These are phyloP conservation scores for Nakazawaea ishiwadae DNA, from an alignment of 805 yeast genomes.

Conservation along the genomic window DNA sequence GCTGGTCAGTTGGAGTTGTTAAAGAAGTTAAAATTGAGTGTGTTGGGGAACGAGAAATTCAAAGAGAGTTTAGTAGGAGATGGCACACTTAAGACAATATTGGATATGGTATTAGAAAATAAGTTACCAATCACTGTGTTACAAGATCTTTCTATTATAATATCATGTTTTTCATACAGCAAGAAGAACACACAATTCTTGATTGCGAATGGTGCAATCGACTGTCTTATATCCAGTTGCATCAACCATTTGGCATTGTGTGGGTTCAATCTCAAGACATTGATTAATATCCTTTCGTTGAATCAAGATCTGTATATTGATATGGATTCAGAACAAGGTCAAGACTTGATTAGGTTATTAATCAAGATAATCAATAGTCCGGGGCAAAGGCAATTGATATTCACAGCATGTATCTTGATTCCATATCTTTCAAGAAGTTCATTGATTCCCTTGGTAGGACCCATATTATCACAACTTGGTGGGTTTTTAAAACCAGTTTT, in stretches of 20 bases:
- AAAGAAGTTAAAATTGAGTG: constrained; percentile 15
- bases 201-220: constrained; percentile 12
- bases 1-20: constrained; percentile 3
- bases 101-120: constrained; percentile 14
- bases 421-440: constrained; percentile 19
- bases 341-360: constrained; percentile 12
- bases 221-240: constrained; percentile 18
- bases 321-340: constrained; percentile 15
- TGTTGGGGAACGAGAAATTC: constrained; percentile 27
- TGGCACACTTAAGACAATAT: constrained; percentile 13
- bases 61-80: constrained; percentile 16
- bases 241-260: constrained; percentile 19
- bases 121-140: constrained; percentile 14
- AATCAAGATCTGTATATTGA: constrained; percentile 17
- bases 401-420: constrained; percentile 20
- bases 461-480: constrained; percentile 21
- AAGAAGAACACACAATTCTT: constrained; percentile 19
- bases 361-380: too few species aligned
- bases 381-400: too few species aligned
- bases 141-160: constrained; percentile 19
- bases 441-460: constrained; percentile 16
- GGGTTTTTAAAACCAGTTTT: constrained; percentile 19
- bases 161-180: constrained; percentile 24
- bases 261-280: constrained; percentile 21
- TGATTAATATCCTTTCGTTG: constrained; percentile 20